Percentiles rank a stretch among this genome's conserved stretches.
Evolutionary conservation across 1,284 basidiomycete genomes (phyloP).

Genomic region (Athelia psychrophila): DNA sequence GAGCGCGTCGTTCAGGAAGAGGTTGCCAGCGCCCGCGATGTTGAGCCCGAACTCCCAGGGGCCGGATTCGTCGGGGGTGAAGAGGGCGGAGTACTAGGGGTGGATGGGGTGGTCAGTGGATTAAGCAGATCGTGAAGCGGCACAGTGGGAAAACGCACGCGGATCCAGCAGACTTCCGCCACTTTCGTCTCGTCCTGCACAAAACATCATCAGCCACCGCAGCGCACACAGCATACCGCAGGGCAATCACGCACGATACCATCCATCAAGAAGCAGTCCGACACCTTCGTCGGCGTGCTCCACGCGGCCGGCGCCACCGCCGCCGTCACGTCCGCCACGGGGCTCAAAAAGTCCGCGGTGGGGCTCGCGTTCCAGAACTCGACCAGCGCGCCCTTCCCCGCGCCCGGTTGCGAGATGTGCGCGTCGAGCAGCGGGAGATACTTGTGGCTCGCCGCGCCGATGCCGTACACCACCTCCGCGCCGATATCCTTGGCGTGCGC

Average conservation of each 20-base stretch:
- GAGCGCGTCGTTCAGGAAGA: slow-evolving; percentile 47
- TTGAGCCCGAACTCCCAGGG: slow-evolving; percentile 48
- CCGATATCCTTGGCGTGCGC: slow-evolving; percentile 36
- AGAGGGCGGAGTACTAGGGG: slow-evolving; percentile 36
- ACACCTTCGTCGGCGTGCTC: slow-evolving; percentile 32
- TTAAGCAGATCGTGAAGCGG: slow-evolving; percentile 5
- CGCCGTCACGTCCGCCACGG: slow-evolving; percentile 20
- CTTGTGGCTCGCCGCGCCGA: slow-evolving; percentile 35
- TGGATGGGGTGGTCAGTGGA: slow-evolving; percentile 5
- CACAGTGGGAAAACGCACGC: slow-evolving; percentile 23
- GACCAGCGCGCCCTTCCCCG: slow-evolving; percentile 29
- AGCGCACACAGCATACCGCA: too few relatives aligned
- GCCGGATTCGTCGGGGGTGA: slow-evolving; percentile 35
- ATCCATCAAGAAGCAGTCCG: slow-evolving; percentile 36
- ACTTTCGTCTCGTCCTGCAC: slow-evolving; percentile 34
- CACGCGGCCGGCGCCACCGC: slow-evolving; percentile 23
- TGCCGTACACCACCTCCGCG: slow-evolving; percentile 32
- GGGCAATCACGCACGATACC: slow-evolving; percentile 40
- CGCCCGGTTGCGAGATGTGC: slow-evolving; percentile 26
- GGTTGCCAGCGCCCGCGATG: slow-evolving; percentile 42
- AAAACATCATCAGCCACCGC: background rate
- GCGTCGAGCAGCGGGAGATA: slow-evolving; percentile 35
- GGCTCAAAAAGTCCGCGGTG: slow-evolving; percentile 25
- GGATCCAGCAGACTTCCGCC: slow-evolving; percentile 34
- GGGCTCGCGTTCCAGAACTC: slow-evolving; percentile 46